Conservation (phyloP, 202 grass and related monocot species). For the Brachypodium distachyon region DNA sequence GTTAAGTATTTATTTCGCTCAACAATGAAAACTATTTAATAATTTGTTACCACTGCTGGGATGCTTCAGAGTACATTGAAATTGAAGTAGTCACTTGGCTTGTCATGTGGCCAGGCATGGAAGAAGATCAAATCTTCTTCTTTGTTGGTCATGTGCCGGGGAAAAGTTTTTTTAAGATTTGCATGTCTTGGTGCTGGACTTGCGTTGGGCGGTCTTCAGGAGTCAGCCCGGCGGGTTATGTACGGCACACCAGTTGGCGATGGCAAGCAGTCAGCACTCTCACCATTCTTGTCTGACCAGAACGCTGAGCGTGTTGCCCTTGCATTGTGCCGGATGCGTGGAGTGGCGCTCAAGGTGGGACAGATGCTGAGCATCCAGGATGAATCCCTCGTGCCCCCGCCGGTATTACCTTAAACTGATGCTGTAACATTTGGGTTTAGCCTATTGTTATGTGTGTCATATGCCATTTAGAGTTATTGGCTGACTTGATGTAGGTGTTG, state of each 20-base stretch:
- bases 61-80: too few species aligned
- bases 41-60: too few species aligned
- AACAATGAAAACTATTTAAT: too few species aligned
- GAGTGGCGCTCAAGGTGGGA: slow-evolving; percentile 82
- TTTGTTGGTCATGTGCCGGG: neutral
- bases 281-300: slow-evolving; percentile 85
- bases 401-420: slow-evolving; percentile 39
- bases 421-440: neutral
- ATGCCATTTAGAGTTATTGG: slow-evolving; percentile 2
- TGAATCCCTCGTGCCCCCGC: slow-evolving; percentile 77
- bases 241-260: slow-evolving; percentile 54
- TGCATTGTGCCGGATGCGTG: slow-evolving; percentile 89
- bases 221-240: slow-evolving; percentile 62
- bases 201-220: slow-evolving; percentile 79
- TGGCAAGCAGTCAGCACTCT: slow-evolving; percentile 55
- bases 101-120: too few species aligned
- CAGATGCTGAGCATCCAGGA: slow-evolving; percentile 99
- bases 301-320: slow-evolving; percentile 87
- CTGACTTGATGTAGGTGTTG: slow-evolving; percentile 50
- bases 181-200: slow-evolving; percentile 83
- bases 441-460: slow-evolving; percentile 10
- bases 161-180: slow-evolving; percentile 66
- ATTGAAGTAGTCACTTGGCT: too few species aligned
- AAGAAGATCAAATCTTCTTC: neutral
- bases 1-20: too few species aligned